Conservation (phyloP, 1,284 basidiomycete genomes). For the Microbotryomycetes sp. region DNA sequence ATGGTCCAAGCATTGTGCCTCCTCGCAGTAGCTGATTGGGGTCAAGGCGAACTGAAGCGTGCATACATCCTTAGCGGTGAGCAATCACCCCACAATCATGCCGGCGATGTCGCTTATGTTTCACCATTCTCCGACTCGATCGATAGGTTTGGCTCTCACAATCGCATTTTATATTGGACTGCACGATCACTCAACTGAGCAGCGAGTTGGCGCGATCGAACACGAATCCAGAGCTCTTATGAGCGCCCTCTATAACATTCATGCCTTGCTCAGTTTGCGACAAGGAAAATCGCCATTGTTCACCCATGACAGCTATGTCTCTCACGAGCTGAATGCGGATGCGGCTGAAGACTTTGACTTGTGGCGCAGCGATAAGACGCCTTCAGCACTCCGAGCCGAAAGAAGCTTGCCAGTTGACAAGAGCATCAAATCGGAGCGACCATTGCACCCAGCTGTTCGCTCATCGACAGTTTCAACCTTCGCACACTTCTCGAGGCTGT, state of each 20-base stretch:
- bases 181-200: too few relatives aligned
- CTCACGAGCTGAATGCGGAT: conserved; percentile 17
- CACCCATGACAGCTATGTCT: conserved; percentile 21
- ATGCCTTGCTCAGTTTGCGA: conserved; percentile 24
- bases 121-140: too few relatives aligned
- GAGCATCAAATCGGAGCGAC: background rate
- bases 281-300: conserved; percentile 12
- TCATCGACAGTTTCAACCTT: conserved; percentile 20
- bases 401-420: background rate
- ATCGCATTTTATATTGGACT: too few relatives aligned
- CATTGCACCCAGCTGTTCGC: conserved; percentile 7
- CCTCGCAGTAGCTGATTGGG: conserved; percentile 20
- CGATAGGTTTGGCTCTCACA: too few relatives aligned
- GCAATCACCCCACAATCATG: too few relatives aligned
- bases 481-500: conserved; percentile 14
- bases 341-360: conserved; percentile 28
- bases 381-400: conserved; percentile 13
- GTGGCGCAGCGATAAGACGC: conserved; percentile 29
- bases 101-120: too few relatives aligned
- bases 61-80: conserved; percentile 25
- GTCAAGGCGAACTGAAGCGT: conserved; percentile 10
- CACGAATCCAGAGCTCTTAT: conserved; percentile 15
- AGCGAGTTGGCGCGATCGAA: too few relatives aligned
- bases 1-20: conserved; percentile 16
- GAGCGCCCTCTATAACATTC: too few relatives aligned